A percentile compares a stretch with the other conserved stretches of the same genome.
Conservation (phyloP, 2,329 filamentous ascomycete genomes). For the Sclerotinia subarctica region DNA sequence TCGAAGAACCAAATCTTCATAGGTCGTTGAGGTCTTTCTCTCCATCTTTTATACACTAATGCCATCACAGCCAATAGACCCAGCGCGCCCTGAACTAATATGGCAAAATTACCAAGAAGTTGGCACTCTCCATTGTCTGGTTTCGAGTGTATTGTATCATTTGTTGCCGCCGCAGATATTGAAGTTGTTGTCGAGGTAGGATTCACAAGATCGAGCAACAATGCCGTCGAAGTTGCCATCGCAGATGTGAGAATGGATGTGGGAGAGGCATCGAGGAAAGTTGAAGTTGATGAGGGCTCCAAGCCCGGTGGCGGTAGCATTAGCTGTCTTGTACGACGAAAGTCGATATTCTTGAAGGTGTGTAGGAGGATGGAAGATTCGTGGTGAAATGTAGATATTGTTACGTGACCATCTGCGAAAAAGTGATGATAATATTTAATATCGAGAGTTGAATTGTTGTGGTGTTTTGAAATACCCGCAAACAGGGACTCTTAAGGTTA, state of each 20-base stretch:
- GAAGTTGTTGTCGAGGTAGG: slow-evolving; percentile 34
- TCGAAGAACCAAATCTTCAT: slow-evolving; percentile 98
- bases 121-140: slow-evolving; percentile 70
- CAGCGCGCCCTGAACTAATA: slow-evolving; percentile 84
- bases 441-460: not conserved
- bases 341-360: not conserved
- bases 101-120: slow-evolving; percentile 84
- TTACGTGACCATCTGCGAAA: not conserved
- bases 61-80: slow-evolving; percentile 79
- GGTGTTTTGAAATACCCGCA: not conserved
- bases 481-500: slow-evolving; percentile 15
- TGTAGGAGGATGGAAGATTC: not conserved
- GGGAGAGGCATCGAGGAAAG: slow-evolving; percentile 28
- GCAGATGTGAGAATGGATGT: slow-evolving; percentile 28
- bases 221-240: slow-evolving; percentile 32
- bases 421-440: not conserved
- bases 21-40: slow-evolving; percentile 85
- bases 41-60: slow-evolving; percentile 89
- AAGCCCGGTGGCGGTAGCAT: slow-evolving; percentile 37
- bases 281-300: slow-evolving; percentile 30
- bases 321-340: slow-evolving; percentile 18
- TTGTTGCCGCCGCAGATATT: slow-evolving; percentile 19
- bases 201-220: slow-evolving; percentile 37
- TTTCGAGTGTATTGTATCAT: slow-evolving; percentile 11
- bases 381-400: not conserved